A percentile compares a stretch with the other conserved stretches of the same genome.
phyloP scores from a whole-genome alignment of 2,329 filamentous ascomycete genomes.

The Cladobotryum protrusum region DNA sequence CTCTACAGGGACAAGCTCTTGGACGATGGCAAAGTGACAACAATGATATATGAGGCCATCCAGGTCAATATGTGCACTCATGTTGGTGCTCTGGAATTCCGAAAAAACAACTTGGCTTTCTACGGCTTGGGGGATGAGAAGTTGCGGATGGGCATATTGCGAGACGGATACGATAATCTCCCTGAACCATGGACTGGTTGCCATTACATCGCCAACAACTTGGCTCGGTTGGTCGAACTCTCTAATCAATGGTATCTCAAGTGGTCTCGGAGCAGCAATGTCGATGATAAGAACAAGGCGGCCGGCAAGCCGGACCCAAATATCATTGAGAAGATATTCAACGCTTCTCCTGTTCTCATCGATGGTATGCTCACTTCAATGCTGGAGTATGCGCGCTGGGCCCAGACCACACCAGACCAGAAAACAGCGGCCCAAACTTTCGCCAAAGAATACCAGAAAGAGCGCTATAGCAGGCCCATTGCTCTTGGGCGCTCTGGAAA shows the following conservation, averaged over 20 bases:
- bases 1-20: constrained; percentile 57
- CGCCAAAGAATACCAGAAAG: constrained; percentile 41
- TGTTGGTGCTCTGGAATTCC: constrained; percentile 60
- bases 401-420: constrained; percentile 37
- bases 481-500: constrained; percentile 48
- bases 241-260: constrained; percentile 49
- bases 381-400: constrained; percentile 48
- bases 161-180: constrained; percentile 59
- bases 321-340: constrained; percentile 40
- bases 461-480: constrained; percentile 47
- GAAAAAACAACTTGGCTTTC: constrained; percentile 57
- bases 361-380: constrained; percentile 51
- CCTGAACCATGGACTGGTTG: constrained; percentile 83
- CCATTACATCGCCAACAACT: constrained; percentile 53
- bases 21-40: constrained; percentile 48
- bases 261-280: constrained; percentile 37
- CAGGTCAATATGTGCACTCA: constrained; percentile 55
- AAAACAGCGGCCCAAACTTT: constrained; percentile 40
- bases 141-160: constrained; percentile 58
- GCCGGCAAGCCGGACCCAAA: constrained; percentile 30
- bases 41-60: constrained; percentile 61
- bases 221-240: constrained; percentile 54
- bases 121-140: constrained; percentile 69
- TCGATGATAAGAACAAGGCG: constrained; percentile 25
- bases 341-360: constrained; percentile 44